Evolutionary conservation across 116 monocot species (phyloP), one percentile per base, ranked within the genome.

Genomic region (Zostera marina): DNA sequence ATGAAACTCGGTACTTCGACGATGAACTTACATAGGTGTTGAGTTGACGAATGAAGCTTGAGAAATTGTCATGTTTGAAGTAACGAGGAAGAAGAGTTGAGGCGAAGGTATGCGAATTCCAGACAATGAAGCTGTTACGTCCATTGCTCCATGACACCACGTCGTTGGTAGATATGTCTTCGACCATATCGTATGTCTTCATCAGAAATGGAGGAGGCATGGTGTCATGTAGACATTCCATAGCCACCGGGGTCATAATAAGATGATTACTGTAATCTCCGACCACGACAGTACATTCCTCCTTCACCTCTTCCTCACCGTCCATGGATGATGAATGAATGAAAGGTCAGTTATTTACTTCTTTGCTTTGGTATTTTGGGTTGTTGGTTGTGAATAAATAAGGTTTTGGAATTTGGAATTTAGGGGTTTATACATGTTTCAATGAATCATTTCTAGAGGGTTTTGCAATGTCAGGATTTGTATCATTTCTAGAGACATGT

Each of bases 31-130:
- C 80, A 52, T 91, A 91, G 44, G 91, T 91, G 38, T 85, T 91
- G 58, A 91, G 91, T 66, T 91, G 91, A 4, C 85, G 76, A 48
- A 91, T 70, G 75, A 91, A 91, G 81, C 86, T 91, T 70, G 91
- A 82, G 80, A 91, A 85, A 64, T 91, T 85, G 47, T 40, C 55
- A 61, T 89, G 89, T 76, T 89, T 89, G 84, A 89, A 89, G 61
- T 72, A 77, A 26, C 53, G 67, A 11, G 77, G 84, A 11, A 84
- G 71, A 20, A 80, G 51, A 2, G 52, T 17, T 13, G 62, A 52
- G 4, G 74, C 64, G 59, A 84, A 77, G 19, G 20, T 56, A 24
- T 72, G 66, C 0, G 67, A 60, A 21, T 84, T 71, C 79, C 79
- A 79, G 9, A 84, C 79, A 6, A 84, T 48, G 66, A 84, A 79